Evolutionary conservation across 306 rosid species (phyloP), one percentile per base, ranked within the genome.

Genomic region (Citrullus amarus): DNA sequence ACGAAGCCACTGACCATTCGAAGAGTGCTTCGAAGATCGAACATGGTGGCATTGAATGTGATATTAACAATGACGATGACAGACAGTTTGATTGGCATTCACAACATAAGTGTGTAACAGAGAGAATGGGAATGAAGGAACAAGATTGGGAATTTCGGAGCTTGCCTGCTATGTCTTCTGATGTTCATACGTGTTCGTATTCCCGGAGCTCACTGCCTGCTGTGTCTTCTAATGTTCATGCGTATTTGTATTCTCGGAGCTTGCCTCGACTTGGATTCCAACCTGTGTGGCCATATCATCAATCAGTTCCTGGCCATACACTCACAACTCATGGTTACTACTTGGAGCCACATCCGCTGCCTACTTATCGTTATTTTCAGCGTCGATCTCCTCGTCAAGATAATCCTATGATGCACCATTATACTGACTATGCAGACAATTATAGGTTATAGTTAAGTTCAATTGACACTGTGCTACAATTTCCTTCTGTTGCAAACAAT

Each of bases 351-450:
- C 58, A 16, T 72, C 59, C 8, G 1, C 43, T 8, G 8, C 43
- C 43, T 13, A 14, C 59, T 46, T 72, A 25, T 50, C 60, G 41
- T 16, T 18, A 54, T 30, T 73, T 30, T 50, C 61, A 9, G 77
- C 28, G 25, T 9, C 58, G 16, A 44, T 51, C 60, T 73, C 60
- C 60, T 2, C 59, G 43, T 73, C 60, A 28, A 73, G 77, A 5
- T 73, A 73, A 73, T 51, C 15, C 61, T 50, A 30, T 73, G 77
- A 25, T 73, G 56, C 77, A 73, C 39, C 77, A 51, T 73, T 73
- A 73, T 73, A 48, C 59, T 50, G 39, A 15, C 20, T 73, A 73
- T 50, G 60, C 61, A 73, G 77, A 73, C 77, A 73, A 48, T 16
- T 30, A 48, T 22, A 73, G 43, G 14, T 3, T 48, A 25, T 71